Evolutionary conservation across 2,329 filamentous ascomycete genomes (phyloP).

Genomic region (Sphaerulina vaccinii): DNA sequence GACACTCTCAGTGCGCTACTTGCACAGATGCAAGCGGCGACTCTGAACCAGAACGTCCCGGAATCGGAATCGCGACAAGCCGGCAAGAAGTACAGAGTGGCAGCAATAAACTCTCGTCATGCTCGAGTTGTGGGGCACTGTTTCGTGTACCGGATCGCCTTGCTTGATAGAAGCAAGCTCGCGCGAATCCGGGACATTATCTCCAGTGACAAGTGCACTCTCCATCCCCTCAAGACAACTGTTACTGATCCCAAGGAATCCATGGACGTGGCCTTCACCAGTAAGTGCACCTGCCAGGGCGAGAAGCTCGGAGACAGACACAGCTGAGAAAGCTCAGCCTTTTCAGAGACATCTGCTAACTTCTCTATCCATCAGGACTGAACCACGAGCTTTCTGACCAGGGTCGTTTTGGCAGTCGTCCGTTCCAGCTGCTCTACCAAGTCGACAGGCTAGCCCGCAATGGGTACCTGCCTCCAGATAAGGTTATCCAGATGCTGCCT

Average conservation of each 20-base stretch:
- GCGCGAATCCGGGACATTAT: constrained; percentile 28
- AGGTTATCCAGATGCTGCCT: constrained; percentile 49
- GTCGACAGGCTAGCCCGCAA: constrained; percentile 64
- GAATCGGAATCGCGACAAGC: background rate
- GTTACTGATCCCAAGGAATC: constrained; percentile 17
- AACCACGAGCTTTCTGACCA: constrained; percentile 37
- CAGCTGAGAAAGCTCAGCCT: no score
- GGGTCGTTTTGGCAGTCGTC: constrained; percentile 36
- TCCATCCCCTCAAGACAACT: constrained; percentile 30
- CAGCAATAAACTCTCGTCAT: constrained; percentile 40
- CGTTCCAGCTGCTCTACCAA: constrained; percentile 61
- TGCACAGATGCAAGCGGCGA: background rate
- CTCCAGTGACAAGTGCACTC: constrained; percentile 31
- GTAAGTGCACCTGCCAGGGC: no score
- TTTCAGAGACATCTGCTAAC: no score
- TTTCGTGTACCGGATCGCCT: constrained; percentile 49
- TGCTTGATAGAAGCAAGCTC: constrained; percentile 29
- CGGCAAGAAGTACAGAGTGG: constrained; percentile 36
- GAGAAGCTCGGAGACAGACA: no score
- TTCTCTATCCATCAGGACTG: no score
- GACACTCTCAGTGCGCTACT: background rate
- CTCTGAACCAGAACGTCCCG: background rate
- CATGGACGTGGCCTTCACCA: constrained; percentile 15
- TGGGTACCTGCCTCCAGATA: constrained; percentile 59
- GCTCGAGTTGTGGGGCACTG: constrained; percentile 46